Conservation (phyloP, 1,139 yeast genomes). For the Eremothecium gossypii region DNA sequence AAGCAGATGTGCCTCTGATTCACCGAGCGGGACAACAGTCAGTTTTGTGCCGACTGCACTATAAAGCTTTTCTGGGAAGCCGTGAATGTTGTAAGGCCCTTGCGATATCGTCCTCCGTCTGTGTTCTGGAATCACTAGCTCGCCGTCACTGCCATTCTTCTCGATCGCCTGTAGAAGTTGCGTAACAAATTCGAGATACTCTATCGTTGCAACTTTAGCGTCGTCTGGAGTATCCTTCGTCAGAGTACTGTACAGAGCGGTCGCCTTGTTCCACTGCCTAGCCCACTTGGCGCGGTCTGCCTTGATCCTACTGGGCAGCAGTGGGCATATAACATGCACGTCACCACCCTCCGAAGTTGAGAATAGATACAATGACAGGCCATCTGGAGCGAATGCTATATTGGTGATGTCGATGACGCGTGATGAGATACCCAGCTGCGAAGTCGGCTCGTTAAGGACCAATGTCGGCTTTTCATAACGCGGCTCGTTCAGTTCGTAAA, state of each 20-base stretch:
- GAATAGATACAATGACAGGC: slow-evolving; percentile 40
- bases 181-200: slow-evolving; percentile 1
- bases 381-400: slow-evolving; percentile 40
- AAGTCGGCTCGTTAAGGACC: slow-evolving; percentile 15
- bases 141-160: neutral
- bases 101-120: slow-evolving; percentile 25
- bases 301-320: slow-evolving; percentile 34
- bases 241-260: neutral
- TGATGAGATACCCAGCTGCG: slow-evolving; percentile 25
- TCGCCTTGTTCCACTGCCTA: slow-evolving; percentile 1
- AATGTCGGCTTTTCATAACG: slow-evolving; percentile 22
- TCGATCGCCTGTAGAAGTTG: neutral
- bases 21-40: slow-evolving; percentile 22
- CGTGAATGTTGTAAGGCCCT: slow-evolving; percentile 45
- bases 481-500: slow-evolving; percentile 30
- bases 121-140: slow-evolving; percentile 1
- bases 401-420: slow-evolving; percentile 24
- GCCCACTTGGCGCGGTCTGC: neutral
- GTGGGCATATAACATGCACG: slow-evolving; percentile 46
- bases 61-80: slow-evolving; percentile 44
- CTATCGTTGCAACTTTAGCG: slow-evolving; percentile 1
- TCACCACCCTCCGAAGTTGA: slow-evolving; percentile 42
- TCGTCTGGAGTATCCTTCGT: slow-evolving; percentile 2
- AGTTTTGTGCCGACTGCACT: slow-evolving; percentile 35
- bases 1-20: slow-evolving; percentile 18